Evolutionary conservation across 192 early-diverging fungal species (phyloP).

Genomic region (Coemansia sp.): DNA sequence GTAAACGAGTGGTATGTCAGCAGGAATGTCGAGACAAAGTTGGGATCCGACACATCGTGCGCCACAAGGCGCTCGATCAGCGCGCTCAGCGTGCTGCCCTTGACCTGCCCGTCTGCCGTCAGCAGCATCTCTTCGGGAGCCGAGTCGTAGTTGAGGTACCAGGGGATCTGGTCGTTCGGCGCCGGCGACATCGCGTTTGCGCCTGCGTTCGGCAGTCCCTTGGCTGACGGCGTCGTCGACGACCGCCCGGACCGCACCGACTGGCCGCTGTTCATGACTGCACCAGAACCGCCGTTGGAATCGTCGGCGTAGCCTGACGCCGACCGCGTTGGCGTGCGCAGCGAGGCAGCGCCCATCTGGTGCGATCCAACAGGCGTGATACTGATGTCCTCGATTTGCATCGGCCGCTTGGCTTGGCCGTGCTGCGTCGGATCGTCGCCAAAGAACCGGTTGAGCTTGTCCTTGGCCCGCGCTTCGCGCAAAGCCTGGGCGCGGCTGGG

Average conservation of each 20-base stretch:
- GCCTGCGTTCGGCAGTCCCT: conserved; percentile 22
- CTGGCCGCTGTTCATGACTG: conserved; percentile 19
- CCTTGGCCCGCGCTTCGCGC: conserved; percentile 47
- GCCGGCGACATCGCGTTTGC: conserved; percentile 15
- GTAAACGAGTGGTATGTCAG: conserved; percentile 95
- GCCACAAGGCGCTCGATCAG: conserved; percentile 87
- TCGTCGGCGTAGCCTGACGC: conserved; percentile 33
- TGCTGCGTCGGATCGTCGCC: conserved; percentile 56
- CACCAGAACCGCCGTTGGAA: conserved; percentile 5
- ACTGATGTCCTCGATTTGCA: conserved; percentile 27
- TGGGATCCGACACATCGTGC: conserved; percentile 80
- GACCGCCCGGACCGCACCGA: conserved; percentile 40
- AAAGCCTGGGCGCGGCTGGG: conserved; percentile 7
- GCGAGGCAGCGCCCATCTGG: conserved; percentile 19
- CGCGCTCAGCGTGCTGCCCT: conserved; percentile 84
- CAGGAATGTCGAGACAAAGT: conserved; percentile 85
- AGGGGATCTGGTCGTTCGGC: conserved; percentile 56
- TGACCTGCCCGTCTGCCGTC: conserved; percentile 85
- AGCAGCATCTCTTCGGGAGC: conserved; percentile 70
- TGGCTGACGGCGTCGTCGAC: conserved; percentile 23
- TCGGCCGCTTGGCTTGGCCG: conserved; percentile 23
- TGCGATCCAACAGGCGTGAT: conserved; percentile 33
- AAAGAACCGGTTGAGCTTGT: conserved; percentile 64
- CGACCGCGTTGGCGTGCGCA: conserved; percentile 32
- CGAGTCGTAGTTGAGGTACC: conserved; percentile 85